Evolutionary conservation across 305 asterid species (phyloP).

Genomic region (Ruellia speciosa): DNA sequence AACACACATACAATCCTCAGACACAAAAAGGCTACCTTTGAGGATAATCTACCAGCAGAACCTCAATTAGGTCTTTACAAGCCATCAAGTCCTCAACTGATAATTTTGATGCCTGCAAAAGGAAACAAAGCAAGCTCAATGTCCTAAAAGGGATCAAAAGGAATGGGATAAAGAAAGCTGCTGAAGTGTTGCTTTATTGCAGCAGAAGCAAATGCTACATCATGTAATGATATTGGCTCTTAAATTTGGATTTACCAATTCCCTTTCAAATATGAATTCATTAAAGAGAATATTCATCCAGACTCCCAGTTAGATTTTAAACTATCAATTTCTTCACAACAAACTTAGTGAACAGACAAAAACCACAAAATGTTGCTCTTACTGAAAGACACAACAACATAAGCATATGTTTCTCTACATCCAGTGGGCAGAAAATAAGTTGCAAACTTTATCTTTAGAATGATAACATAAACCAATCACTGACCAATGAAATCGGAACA

Average conservation of each 20-base stretch:
- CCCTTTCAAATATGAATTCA: slow-evolving; percentile 9
- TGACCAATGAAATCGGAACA: slow-evolving; percentile 77
- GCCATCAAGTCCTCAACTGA: slow-evolving; percentile 71
- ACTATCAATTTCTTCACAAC: no score
- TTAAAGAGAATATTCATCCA: no score
- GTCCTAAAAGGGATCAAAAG: background rate
- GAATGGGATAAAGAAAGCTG: background rate
- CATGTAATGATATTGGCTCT: background rate
- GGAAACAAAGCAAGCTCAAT: slow-evolving; percentile 17
- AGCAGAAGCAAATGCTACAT: slow-evolving; percentile 1
- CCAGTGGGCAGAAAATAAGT: slow-evolving; percentile 17
- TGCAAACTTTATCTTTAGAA: slow-evolving; percentile 1
- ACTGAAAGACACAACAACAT: no score
- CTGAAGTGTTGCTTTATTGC: slow-evolving; percentile 5
- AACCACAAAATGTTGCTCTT: no score
- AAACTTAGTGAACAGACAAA: no score
- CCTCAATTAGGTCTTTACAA: slow-evolving; percentile 79
- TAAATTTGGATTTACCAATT: slow-evolving; percentile 1
- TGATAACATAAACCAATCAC: slow-evolving; percentile 22
- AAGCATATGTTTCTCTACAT: background rate
- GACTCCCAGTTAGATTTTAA: no score
- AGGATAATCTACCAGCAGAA: slow-evolving; percentile 68
- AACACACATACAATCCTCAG: background rate
- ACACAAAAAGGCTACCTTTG: slow-evolving; percentile 48
- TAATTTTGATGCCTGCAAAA: slow-evolving; percentile 76